Base-by-base conservation (phyloP, 768 basidiomycete genomes). In the Xerocomellus amylosporus region DNA sequence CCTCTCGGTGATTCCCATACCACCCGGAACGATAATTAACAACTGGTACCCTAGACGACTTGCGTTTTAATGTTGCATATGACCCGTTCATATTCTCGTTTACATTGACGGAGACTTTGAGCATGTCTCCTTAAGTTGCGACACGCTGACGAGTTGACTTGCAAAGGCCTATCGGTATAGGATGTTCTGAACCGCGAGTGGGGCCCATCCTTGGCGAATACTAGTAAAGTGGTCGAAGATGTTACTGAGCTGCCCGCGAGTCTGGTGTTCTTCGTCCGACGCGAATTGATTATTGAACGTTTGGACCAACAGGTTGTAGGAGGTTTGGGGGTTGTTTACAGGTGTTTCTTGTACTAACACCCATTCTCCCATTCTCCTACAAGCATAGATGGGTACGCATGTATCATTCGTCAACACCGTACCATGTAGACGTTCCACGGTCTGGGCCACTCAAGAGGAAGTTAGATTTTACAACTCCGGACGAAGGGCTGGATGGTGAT, bases 301-400 rank as follows among this genome's bases (percentile, higher is more conserved):
- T n/a, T n/a, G n/a, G n/a, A n/a, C n/a, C n/a, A n/a, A n/a, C n/a
- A n/a, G n/a, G n/a, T n/a, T n/a, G n/a, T n/a, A n/a, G n/a, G 28
- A 30, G 28, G 8, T 30, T 30, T 6, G 9, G 8, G 4, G 30
- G 30, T 24, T 53, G 44, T 53, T 53, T 47, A 17, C 8, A 9
- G 1, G 22, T 44, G 53, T 54, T 54, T 37, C 26, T 30, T 4
- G 15, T 8, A 10, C 17, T 15, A 9, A 26, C 31, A 38, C 8
- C 19, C 17, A 20, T 42, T n/a, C 26, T 44, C 47, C n/a, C n/a
- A n/a, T n/a, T n/a, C n/a, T n/a, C n/a, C n/a, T n/a, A n/a, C 57
- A 17, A 50, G 50, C 47, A 56, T 51, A 57, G 53, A 69, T 67
- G 67, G 54, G 58, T 54, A 36, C 53, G 42, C 51, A 71, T 72